Percentiles rank a stretch among this genome's conserved stretches.
Evolutionary conservation across 106 monocot species (phyloP).

Genomic region (Posidonia australis): DNA sequence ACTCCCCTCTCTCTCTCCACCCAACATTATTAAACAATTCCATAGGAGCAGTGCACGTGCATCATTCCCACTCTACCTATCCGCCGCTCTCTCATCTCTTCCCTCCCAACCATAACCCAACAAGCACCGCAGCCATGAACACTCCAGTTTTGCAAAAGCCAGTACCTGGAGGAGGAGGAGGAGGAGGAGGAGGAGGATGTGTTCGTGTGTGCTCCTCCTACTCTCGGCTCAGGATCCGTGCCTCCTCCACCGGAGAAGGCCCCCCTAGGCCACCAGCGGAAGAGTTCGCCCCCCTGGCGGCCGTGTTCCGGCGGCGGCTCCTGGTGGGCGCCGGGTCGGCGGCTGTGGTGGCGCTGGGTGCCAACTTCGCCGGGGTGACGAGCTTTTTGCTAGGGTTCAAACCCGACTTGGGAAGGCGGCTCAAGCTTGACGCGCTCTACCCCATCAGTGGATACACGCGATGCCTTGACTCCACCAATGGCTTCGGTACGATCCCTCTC

Average conservation of each 20-base stretch:
- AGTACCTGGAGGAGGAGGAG: neutral
- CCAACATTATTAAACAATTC: too few relatives aligned
- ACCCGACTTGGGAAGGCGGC: constrained; percentile 41
- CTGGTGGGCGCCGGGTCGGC: constrained; percentile 42
- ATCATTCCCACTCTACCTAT: too few relatives aligned
- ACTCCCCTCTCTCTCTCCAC: too few relatives aligned
- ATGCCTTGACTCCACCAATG: constrained; percentile 44
- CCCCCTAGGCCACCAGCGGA: constrained; percentile 17
- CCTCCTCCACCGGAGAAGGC: neutral
- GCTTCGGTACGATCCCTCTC: constrained; percentile 70
- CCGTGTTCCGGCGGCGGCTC: constrained; percentile 55
- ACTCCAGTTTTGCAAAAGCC: neutral
- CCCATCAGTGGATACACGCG: constrained; percentile 76
- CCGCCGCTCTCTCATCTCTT: too few relatives aligned
- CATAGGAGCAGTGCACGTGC: too few relatives aligned
- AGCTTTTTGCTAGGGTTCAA: constrained; percentile 66
- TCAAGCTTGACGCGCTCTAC: constrained; percentile 71
- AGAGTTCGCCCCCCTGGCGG: constrained; percentile 36
- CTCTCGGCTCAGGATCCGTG: neutral
- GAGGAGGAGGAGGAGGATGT: too few relatives aligned
- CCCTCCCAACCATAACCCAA: neutral
- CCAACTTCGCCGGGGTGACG: constrained; percentile 76
- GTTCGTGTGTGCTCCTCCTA: too few relatives aligned
- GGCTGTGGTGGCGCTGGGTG: constrained; percentile 54
- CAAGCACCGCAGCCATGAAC: neutral